A percentile compares a stretch with the other conserved stretches of the same genome.
These are phyloP conservation scores for Scorias spongiosa DNA, from an alignment of 2,329 filamentous ascomycete genomes.

Conservation along the genomic window DNA sequence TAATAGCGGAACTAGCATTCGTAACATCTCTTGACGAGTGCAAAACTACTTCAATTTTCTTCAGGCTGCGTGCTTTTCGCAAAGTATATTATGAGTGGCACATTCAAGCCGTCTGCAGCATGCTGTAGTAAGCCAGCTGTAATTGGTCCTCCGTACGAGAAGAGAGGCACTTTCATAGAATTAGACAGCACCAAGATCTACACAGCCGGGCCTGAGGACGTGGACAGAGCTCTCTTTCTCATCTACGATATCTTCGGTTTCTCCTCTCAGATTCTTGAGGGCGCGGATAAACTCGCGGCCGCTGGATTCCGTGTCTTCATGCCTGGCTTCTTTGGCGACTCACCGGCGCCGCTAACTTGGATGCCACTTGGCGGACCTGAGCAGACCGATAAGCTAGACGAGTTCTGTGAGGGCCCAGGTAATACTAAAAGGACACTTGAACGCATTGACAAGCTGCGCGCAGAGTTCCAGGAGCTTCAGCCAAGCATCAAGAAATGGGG, in stretches of 20 bases:
- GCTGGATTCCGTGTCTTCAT: conserved; percentile 3
- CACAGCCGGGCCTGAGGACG: not conserved
- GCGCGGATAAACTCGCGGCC: conserved; percentile 3
- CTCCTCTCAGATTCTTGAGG: conserved; percentile 2
- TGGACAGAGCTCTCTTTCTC: conserved; percentile 1
- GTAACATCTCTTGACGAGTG: too few species aligned
- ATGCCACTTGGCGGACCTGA: conserved; percentile 1
- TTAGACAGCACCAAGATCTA: not conserved
- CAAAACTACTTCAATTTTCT: too few species aligned
- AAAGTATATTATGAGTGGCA: not conserved
- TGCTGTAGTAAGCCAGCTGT: not conserved
- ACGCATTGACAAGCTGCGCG: not conserved
- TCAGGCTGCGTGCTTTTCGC: too few species aligned
- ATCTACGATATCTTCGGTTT: conserved; percentile 5
- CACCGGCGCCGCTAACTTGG: conserved; percentile 3
- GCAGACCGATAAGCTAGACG: conserved; percentile 1
- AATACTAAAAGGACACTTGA: conserved; percentile 1
- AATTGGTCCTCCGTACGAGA: not conserved
- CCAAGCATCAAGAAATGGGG: conserved; percentile 2
- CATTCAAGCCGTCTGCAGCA: not conserved
- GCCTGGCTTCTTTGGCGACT: conserved; percentile 4
- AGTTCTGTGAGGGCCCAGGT: conserved; percentile 2
- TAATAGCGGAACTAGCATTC: too few species aligned
- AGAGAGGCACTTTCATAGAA: not conserved
- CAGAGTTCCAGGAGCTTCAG: not conserved